Conservation (phyloP, 139 green algal species). For the Chlorella sp. region DNA sequence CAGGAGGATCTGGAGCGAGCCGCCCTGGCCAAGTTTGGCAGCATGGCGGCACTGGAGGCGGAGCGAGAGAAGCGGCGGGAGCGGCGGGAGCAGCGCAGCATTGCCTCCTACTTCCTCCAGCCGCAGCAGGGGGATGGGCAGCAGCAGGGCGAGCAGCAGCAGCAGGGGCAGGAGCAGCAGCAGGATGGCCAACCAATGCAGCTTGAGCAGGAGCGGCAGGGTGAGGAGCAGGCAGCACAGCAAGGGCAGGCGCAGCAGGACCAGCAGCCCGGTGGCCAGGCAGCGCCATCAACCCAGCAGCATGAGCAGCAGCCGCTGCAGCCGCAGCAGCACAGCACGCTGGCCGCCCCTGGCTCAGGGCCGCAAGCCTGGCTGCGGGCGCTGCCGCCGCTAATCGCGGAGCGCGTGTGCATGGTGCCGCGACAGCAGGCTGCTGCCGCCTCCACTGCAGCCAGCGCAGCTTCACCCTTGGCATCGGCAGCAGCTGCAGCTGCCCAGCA, state of each 20-base stretch:
- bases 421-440: not conserved
- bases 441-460: not conserved
- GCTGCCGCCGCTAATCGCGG: constrained; percentile 20
- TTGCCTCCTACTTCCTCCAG: constrained; percentile 15
- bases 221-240: no score
- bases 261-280: not conserved
- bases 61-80: constrained; percentile 21
- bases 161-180: not conserved
- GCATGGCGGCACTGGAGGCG: not conserved
- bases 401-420: not conserved
- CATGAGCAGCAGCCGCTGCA: not conserved
- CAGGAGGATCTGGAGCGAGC: constrained; percentile 15
- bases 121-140: not conserved
- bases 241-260: not conserved
- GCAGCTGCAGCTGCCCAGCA: no score
- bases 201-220: not conserved
- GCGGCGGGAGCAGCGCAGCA: constrained; percentile 24
- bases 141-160: not conserved
- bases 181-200: not conserved
- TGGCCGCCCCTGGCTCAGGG: not conserved
- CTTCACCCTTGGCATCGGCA: no score
- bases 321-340: not conserved
- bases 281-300: not conserved
- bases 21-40: not conserved
- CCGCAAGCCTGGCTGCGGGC: not conserved